A percentile compares a stretch with the other conserved stretches of the same genome.
Evolutionary conservation across 1,284 basidiomycete genomes (phyloP).

Genomic region (Mycosarcoma mackinlayi): DNA sequence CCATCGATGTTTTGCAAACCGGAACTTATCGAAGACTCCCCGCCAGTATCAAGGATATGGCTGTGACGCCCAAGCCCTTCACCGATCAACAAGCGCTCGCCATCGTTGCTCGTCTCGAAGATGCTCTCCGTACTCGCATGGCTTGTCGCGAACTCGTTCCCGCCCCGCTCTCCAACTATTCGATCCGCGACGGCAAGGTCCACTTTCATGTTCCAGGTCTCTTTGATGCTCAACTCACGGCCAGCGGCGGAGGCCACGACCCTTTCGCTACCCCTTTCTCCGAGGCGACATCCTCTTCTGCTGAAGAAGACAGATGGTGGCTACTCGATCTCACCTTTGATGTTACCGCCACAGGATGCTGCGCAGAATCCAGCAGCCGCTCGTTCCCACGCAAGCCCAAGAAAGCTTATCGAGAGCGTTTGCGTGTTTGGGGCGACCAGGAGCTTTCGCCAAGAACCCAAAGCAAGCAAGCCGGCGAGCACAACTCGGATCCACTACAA

Average conservation of each 20-base stretch:
- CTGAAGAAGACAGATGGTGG: conserved; percentile 64
- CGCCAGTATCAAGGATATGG: conserved; percentile 77
- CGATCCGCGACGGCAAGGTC: conserved; percentile 82
- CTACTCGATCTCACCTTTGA: conserved; percentile 62
- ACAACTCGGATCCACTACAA: conserved; percentile 6
- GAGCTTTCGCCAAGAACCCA: conserved; percentile 44
- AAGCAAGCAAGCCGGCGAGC: conserved; percentile 1
- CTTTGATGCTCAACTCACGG: conserved; percentile 74
- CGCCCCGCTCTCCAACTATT: conserved; percentile 72
- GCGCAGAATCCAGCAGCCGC: conserved; percentile 25
- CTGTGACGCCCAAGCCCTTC: conserved; percentile 75
- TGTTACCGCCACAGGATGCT: conserved; percentile 43
- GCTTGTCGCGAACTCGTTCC: conserved; percentile 66
- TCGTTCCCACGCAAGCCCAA: conserved; percentile 52
- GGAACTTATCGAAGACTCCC: conserved; percentile 85
- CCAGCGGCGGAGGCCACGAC: conserved; percentile 35
- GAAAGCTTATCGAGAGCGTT: conserved; percentile 41
- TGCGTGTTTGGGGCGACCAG: conserved; percentile 52
- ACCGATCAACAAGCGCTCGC: conserved; percentile 76
- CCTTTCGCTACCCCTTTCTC: not conserved
- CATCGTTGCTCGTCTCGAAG: conserved; percentile 79
- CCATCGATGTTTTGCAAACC: conserved; percentile 83
- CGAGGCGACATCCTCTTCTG: conserved; percentile 47
- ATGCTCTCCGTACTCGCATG: conserved; percentile 80
- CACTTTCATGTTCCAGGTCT: conserved; percentile 78